Evolutionary conservation across 768 basidiomycete species (phyloP).

Genomic region (Lactifluus piperatus): DNA sequence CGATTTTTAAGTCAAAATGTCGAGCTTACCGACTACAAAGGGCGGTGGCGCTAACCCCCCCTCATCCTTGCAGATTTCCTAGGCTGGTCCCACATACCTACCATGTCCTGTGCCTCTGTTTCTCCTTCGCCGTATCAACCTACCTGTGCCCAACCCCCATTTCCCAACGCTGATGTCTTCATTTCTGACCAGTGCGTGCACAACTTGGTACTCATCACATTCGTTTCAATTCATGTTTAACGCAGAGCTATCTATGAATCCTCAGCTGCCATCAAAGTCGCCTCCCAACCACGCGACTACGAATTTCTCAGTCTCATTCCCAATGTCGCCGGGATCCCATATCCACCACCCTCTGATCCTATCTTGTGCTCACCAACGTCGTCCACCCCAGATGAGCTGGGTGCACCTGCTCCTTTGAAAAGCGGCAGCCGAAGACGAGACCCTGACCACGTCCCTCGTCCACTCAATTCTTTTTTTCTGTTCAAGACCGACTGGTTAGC

Average conservation of each 20-base stretch:
- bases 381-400: neutral
- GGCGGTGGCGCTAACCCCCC: neutral
- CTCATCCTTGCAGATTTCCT: neutral
- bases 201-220: neutral
- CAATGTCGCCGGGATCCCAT: neutral
- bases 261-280: neutral
- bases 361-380: neutral
- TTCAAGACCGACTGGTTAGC: constrained; percentile 26
- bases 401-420: neutral
- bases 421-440: neutral
- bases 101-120: neutral
- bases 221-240: neutral
- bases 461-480: constrained; percentile 24
- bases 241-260: neutral
- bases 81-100: neutral
- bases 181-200: neutral
- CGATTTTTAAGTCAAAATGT: neutral
- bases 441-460: constrained; percentile 19
- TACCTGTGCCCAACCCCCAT: neutral
- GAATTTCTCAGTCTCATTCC: neutral
- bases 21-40: constrained; percentile 6
- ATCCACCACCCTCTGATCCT: neutral
- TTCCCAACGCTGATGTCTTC: neutral
- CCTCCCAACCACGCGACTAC: neutral
- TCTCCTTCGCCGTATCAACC: neutral